These are phyloP conservation scores for Rhododendron kiyosumense DNA, from an alignment of 148 eudicot species.

Conservation along the genomic window DNA sequence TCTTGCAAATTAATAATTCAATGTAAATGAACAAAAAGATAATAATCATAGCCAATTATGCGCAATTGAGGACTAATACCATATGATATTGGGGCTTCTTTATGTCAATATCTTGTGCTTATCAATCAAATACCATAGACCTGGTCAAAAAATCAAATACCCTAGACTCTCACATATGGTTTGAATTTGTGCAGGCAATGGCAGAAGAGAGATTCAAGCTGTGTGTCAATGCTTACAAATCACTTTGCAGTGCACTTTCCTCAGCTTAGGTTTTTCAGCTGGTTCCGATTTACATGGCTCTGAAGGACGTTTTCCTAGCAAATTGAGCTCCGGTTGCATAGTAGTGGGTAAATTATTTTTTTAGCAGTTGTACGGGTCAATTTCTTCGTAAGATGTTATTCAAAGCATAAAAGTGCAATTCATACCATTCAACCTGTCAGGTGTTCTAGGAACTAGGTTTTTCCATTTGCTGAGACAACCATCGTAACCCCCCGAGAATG, in stretches of 20 bases:
- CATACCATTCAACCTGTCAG: neutral
- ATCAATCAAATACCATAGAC: no score
- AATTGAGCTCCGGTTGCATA: neutral
- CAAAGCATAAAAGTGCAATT: neutral
- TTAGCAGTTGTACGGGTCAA: neutral
- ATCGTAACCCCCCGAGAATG: neutral
- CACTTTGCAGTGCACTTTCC: slow-evolving; percentile 60
- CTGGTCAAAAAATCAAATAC: no score
- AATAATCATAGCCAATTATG: no score
- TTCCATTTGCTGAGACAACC: neutral
- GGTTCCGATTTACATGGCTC: neutral
- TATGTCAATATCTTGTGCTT: no score
- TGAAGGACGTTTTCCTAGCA: no score
- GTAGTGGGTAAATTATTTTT: neutral
- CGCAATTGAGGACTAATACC: no score
- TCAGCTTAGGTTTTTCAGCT: slow-evolving; percentile 24
- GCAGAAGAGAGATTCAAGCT: slow-evolving; percentile 90
- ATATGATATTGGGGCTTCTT: no score
- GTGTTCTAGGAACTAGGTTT: neutral
- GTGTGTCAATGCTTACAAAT: slow-evolving; percentile 69
- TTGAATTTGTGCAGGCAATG: slow-evolving; percentile 45
- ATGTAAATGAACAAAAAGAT: no score
- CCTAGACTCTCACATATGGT: neutral
- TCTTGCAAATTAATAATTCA: no score
- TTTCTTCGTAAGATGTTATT: neutral